Evolutionary conservation across 2,329 filamentous ascomycete genomes (phyloP).

Genomic region (Aspergillus sojae): DNA sequence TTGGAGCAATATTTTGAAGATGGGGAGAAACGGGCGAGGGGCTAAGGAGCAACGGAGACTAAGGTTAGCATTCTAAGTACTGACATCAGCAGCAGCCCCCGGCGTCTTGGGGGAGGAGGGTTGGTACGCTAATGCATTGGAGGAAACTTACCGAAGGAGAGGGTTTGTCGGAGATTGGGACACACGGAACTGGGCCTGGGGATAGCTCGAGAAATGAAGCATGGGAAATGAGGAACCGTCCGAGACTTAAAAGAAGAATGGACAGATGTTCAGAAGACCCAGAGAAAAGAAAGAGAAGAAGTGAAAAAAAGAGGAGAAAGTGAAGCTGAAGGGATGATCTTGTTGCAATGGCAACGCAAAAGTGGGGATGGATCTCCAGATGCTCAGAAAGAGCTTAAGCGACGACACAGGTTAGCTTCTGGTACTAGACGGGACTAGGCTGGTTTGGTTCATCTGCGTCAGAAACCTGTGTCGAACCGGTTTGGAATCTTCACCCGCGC

Average conservation of each 20-base stretch:
- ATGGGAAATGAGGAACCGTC: conserved; percentile 19
- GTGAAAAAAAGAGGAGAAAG: conserved; percentile 35
- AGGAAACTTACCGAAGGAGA: conserved; percentile 24
- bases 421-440: conserved; percentile 7
- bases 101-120: conserved; percentile 8
- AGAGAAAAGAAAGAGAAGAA: conserved; percentile 19
- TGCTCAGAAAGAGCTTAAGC: conserved; percentile 30
- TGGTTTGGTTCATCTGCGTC: conserved; percentile 17
- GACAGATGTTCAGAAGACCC: conserved; percentile 1
- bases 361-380: conserved; percentile 45
- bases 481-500: conserved; percentile 5
- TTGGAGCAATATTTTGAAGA: conserved; percentile 8
- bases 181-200: conserved; percentile 15
- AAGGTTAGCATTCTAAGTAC: conserved; percentile 7
- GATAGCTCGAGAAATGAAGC: conserved; percentile 20
- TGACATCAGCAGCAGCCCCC: conserved; percentile 13
- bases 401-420: conserved; percentile 21
- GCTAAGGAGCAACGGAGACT: conserved; percentile 11
- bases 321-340: conserved; percentile 45
- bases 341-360: conserved; percentile 47
- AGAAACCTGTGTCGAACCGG: conserved; percentile 20
- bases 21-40: conserved; percentile 16
- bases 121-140: conserved; percentile 25
- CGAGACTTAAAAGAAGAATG: conserved; percentile 25
- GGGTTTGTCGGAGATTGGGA: conserved; percentile 11